Conservation (phyloP, 2,329 filamentous ascomycete genomes). For the Coniochaeta hoffmannii region DNA sequence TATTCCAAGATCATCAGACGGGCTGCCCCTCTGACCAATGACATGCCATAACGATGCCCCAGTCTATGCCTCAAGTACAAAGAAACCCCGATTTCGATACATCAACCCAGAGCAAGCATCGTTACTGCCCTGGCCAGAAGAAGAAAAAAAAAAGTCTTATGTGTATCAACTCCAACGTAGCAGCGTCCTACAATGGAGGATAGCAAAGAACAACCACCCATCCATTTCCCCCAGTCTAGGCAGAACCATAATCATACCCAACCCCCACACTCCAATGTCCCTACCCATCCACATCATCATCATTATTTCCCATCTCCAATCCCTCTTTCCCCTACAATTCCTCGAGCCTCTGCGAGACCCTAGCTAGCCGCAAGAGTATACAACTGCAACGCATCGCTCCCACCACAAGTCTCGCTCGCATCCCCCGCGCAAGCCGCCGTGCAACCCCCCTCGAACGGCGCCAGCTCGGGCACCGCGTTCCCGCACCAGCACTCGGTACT, state of each 20-base stretch:
- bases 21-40: not conserved
- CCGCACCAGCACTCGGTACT: constrained; percentile 19
- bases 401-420: not conserved
- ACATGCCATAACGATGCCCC: not conserved
- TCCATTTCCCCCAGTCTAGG: not conserved
- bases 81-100: not conserved
- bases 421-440: not conserved
- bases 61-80: not conserved
- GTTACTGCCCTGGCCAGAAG: not conserved
- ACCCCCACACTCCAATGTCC: not conserved
- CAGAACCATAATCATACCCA: not conserved
- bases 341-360: not conserved
- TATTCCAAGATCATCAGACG: not conserved
- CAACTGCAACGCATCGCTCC: not conserved
- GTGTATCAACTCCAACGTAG: not conserved
- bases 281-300: not conserved
- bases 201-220: not conserved
- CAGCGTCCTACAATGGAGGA: not conserved
- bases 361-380: not conserved
- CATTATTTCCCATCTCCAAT: not conserved
- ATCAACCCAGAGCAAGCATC: not conserved
- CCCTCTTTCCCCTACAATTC: not conserved
- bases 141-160: not conserved
- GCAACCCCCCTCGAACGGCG: not conserved
- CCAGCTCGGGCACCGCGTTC: constrained; percentile 4